Base-by-base conservation (phyloP, 225 moss, liverwort and hornwort species). In the Asterella californica region DNA sequence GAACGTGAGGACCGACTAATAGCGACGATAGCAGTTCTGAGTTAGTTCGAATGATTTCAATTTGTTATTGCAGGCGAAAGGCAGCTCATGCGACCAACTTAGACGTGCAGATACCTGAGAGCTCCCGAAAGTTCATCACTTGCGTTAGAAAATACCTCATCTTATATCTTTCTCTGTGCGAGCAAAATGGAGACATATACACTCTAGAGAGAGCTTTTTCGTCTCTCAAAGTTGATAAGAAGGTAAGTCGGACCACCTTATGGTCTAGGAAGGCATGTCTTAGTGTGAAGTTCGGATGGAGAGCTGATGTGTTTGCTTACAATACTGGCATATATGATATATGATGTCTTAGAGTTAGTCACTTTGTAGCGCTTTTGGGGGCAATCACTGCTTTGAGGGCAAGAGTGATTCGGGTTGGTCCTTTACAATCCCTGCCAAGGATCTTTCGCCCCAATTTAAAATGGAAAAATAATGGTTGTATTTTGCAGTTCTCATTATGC, bases 41-140 rank as follows among this genome's bases (percentile, higher is more conserved):
- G 17, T 74, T 4, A 74, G 53, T 74, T 52, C 10, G 6, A 52
- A 25, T n/a, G 0, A 22, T 48, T 33, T 53, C 27, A 53, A 24
- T 59, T 32, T 15, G 27, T 63, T n/a, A 33, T 64, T 84, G 83
- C 86, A 94, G 93, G 86, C 90, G 94, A 76, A 97, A 92, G 86
- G 93, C 91, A 83, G 96, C 90, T 70, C 92, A 96, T 82, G 87
- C 91, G 34, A 91, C 93, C 85, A 89, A 92, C 83, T 84, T 97
- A 85, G 96, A 94, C 82, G 84, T 97, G 75, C 92, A 92, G 42
- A 97, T 97, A 89, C 90, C 87, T 45, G 96, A 97, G 79, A 97
- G 96, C 83, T 97, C 96, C 47, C 91, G 96, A 52, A 97, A 97
- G 81, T 97, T 94, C 70, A 97, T 97, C 72, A 93, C 96, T 61